Evolutionary conservation across 257 asterid genomes (phyloP).

Genomic region (Eucommia ulmoides): DNA sequence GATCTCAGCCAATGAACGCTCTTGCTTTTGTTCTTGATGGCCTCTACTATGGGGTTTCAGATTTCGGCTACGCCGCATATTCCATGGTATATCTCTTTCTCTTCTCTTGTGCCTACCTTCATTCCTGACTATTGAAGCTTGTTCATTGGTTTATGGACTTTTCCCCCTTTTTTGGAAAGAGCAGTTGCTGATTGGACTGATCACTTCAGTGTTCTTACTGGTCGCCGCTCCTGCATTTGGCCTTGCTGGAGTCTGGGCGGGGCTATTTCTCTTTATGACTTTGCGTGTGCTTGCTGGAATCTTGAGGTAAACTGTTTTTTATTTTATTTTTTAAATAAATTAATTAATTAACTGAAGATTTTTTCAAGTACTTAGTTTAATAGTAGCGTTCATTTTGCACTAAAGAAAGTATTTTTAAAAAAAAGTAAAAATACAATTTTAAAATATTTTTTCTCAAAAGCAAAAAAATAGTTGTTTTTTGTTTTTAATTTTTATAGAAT

Average conservation of each 20-base stretch:
- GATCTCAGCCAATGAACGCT: constrained; percentile 89
- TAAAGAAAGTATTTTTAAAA: background rate
- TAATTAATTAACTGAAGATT: too few species aligned
- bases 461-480: background rate
- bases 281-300: constrained; percentile 80
- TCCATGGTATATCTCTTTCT: constrained; percentile 61
- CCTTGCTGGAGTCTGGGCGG: constrained; percentile 81
- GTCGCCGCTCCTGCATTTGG: constrained; percentile 56
- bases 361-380: background rate
- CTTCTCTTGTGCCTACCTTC: too few species aligned
- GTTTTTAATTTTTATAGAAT: background rate
- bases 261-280: constrained; percentile 80
- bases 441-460: background rate
- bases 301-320: constrained; percentile 35
- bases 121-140: constrained; percentile 6
- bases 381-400: background rate
- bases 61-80: constrained; percentile 84
- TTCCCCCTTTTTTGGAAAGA: constrained; percentile 11
- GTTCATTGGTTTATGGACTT: background rate
- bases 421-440: background rate
- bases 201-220: constrained; percentile 55
- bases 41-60: constrained; percentile 94
- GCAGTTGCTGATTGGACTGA: constrained; percentile 56
- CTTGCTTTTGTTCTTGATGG: constrained; percentile 94
- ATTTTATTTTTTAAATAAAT: background rate